Evolutionary conservation across 2,329 filamentous ascomycete genomes (phyloP).

Genomic region (Coniochaeta sp.): DNA sequence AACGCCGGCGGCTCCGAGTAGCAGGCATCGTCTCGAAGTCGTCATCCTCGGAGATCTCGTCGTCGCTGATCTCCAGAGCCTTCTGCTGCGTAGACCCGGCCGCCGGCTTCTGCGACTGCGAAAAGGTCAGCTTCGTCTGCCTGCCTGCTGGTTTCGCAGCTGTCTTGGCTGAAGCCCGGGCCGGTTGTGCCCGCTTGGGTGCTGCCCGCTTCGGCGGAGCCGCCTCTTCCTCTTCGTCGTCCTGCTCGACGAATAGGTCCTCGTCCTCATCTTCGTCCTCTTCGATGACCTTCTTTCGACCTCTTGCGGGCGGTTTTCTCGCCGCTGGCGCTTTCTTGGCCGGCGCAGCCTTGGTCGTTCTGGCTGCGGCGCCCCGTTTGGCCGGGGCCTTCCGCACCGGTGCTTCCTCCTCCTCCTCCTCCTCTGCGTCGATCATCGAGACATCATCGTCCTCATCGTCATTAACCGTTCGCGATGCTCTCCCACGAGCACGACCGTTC

Average conservation of each 20-base stretch:
- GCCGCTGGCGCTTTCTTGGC: slow-evolving; percentile 30
- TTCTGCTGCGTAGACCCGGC: slow-evolving; percentile 33
- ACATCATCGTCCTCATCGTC: slow-evolving; percentile 40
- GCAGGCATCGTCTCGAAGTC: slow-evolving; percentile 47
- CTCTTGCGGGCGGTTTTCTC: slow-evolving; percentile 36
- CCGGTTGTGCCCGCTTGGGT: slow-evolving; percentile 21
- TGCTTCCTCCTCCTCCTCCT: slow-evolving; percentile 43
- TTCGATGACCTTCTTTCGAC: slow-evolving; percentile 33
- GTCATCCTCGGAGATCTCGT: slow-evolving; percentile 56
- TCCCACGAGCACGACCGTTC: slow-evolving; percentile 21
- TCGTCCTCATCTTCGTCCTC: slow-evolving; percentile 32
- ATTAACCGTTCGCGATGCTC: slow-evolving; percentile 15
- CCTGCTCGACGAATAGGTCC: slow-evolving; percentile 23
- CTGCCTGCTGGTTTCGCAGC: slow-evolving; percentile 21
- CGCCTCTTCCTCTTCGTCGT: slow-evolving; percentile 29
- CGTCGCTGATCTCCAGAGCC: slow-evolving; percentile 54
- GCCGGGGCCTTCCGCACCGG: slow-evolving; percentile 23
- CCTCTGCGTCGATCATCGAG: slow-evolving; percentile 44
- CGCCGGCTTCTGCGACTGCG: slow-evolving; percentile 26
- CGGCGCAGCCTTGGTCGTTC: slow-evolving; percentile 21
- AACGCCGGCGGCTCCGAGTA: slow-evolving; percentile 17
- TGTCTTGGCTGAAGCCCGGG: slow-evolving; percentile 20
- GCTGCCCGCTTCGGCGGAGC: slow-evolving; percentile 12
- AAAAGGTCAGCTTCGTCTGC: slow-evolving; percentile 45
- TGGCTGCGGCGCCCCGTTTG: slow-evolving; percentile 19